Conservation (phyloP, 2,329 filamentous ascomycete genomes). For the Colletotrichum paranaense region DNA sequence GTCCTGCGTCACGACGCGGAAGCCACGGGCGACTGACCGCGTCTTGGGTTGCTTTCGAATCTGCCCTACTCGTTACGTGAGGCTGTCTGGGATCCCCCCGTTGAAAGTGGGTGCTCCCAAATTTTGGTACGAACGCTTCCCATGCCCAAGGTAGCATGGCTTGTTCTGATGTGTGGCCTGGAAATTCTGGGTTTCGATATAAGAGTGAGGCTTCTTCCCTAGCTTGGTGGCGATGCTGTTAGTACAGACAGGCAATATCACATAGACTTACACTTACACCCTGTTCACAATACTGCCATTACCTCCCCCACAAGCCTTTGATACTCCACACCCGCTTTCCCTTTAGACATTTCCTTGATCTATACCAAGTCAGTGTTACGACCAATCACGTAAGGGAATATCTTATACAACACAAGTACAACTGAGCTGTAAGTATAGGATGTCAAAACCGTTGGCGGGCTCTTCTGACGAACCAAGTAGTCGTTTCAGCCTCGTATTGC, state of each 20-base stretch:
- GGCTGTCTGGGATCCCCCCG: conserved; percentile 23
- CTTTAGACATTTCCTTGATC: background rate
- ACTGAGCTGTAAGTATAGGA: background rate
- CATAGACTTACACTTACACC: background rate
- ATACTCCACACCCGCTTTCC: background rate
- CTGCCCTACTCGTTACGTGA: conserved; percentile 31
- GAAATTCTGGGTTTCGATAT: conserved; percentile 18
- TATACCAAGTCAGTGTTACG: background rate
- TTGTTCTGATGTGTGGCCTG: background rate
- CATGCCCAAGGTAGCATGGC: background rate
- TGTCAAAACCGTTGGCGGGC: background rate
- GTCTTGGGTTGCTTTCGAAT: conserved; percentile 14
- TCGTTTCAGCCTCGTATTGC: background rate
- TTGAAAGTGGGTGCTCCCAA: background rate
- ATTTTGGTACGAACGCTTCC: background rate
- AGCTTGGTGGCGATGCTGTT: background rate
- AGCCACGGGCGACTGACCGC: conserved; percentile 23
- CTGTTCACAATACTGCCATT: background rate
- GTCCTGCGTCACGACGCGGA: conserved; percentile 31
- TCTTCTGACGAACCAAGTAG: background rate
- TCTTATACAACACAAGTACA: background rate
- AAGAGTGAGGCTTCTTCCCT: conserved; percentile 10
- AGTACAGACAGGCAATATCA: background rate
- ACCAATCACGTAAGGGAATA: background rate
- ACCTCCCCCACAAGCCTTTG: background rate